Evolutionary conservation across 2,329 filamentous ascomycete species (phyloP), one percentile per base, ranked within the genome.

Genomic region (Ophiobolus disseminans): DNA sequence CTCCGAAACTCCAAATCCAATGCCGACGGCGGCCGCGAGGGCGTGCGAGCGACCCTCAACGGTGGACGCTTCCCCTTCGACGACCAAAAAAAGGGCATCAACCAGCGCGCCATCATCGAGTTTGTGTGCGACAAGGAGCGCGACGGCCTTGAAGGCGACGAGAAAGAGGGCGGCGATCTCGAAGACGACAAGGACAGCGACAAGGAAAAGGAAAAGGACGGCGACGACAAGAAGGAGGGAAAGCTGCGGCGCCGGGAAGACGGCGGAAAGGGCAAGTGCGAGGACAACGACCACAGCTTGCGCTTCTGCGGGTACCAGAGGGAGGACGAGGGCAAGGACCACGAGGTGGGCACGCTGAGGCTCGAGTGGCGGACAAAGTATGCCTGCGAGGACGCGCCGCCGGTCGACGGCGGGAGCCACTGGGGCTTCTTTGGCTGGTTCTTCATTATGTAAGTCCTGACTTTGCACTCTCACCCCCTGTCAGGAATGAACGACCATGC

Each of bases 361-460:
- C 72, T 97, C 66, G 86, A 88, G 26, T 99, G 93, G 93, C 79
- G 82, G 68, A 97, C 93, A 11, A 91, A 93, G 73, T 86, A 91
- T 68, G 93, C 90, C 0, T 97, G 94, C 72, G 73, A 63, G 61
- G 70, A 74, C 41, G 65, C 68, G 40, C 62, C 60, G 4, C 75
- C 77, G 38, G 75, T 78, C 13, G 77, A 75, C 32, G 71, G 76
- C 48, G 77, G 78, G 48, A 78, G 79, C 43, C 82, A 85, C 68
- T 97, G 93, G 94, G 94, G 94, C 1, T 94, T 97, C 79, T 97
- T 97, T 68, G 97, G 93, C 14, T 99, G 94, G 94, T 84, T 97
- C 66, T 84, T 97, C 60, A 86, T 99, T 60, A 85, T 97, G 91
- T 96, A 76, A 81, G 89, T 48, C 14, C 14, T 21, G 9, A 14